Percentiles rank a stretch among this genome's conserved stretches.
phyloP scores from a whole-genome alignment of 1,139 yeast genomes.

The Hemisphaericaspora xylanilytica region DNA sequence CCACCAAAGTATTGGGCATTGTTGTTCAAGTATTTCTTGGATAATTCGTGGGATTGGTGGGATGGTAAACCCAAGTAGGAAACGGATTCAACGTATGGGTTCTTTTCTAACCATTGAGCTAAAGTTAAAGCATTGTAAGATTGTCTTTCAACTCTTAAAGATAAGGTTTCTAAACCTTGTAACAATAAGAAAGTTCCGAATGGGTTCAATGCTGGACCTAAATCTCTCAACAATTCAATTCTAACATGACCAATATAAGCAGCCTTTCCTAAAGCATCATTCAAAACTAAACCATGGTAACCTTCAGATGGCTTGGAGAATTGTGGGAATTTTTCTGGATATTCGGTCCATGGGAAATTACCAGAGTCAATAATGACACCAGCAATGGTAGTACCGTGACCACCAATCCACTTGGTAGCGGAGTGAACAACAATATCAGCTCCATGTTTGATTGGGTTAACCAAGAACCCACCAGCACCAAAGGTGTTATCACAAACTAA shows the following conservation, averaged over 20 bases:
- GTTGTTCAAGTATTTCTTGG: constrained; percentile 69
- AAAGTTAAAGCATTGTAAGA: constrained; percentile 78
- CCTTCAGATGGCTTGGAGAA: constrained; percentile 89
- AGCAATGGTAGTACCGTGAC: constrained; percentile 94
- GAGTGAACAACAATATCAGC: constrained; percentile 86
- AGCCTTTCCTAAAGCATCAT: constrained; percentile 75
- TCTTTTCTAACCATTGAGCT: constrained; percentile 71
- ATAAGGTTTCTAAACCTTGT: constrained; percentile 92
- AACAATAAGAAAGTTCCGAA: constrained; percentile 81
- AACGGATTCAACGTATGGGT: constrained; percentile 79
- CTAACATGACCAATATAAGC: constrained; percentile 83
- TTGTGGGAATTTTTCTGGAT: constrained; percentile 88
- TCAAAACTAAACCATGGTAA: constrained; percentile 83
- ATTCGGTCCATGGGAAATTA: constrained; percentile 84
- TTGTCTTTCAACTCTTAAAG: constrained; percentile 91
- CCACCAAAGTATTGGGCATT: constrained; percentile 73
- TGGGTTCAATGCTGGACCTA: constrained; percentile 88
- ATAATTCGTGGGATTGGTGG: constrained; percentile 78
- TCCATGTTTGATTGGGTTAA: constrained; percentile 84
- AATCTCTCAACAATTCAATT: constrained; percentile 84
- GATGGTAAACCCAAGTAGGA: constrained; percentile 86
- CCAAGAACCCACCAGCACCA: constrained; percentile 92
- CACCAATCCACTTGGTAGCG: constrained; percentile 98
- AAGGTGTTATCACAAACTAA: constrained; percentile 95
- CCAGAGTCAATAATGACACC: constrained; percentile 91